Evolutionary conservation across 768 basidiomycete genomes (phyloP), one percentile per base, ranked within the genome.

Genomic region (Leccinum uliginosum): DNA sequence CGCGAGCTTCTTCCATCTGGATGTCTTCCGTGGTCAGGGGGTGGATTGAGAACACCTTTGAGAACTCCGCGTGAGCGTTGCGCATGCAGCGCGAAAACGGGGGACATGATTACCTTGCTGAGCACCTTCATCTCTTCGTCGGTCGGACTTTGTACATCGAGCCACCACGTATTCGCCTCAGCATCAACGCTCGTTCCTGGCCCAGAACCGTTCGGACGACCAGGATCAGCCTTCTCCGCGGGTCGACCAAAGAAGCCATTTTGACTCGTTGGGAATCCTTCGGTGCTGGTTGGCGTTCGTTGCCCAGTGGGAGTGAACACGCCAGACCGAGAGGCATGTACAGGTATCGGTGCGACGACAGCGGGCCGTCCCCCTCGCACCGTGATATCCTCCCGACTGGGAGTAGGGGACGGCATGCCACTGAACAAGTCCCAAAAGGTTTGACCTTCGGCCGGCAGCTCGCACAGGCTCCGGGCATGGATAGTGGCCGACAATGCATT

Each of bases 1-100:
- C 97, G 67, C 97, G 93, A 40, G 95, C 91, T 77, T 99, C 97
- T 73, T 99, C 97, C 89, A 98, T 97, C 67, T 91, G 87, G 69
- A 99, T 98, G 78, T 99, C 97, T 78, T 99, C 97, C 19, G 96
- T 96, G 5, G 97, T 99, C 62, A 99, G 80, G 4, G 97, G 97
- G 75, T 99, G 97, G 66, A 99, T 97, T 19, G 82, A 83, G 73
- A 98, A 99, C 10, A 96, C 94, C 95, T 97, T 29, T 26, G 23
- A 44, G 63, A 58, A 57, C 32, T 43, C 53, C 10, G 46, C 27
- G 24, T 54, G 51, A 60, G 50, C 15, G 30, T 21, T 23, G 34
- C 40, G n/a, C 17, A 53, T 51, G 43, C 27, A 52, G 47, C 29
- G 11, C 15, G 40, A 50, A 43, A 23, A 43, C 12, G 32, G 44